A percentile compares a stretch with the other conserved stretches of the same genome.
These are phyloP conservation scores for Serendipita vermifera DNA, from an alignment of 768 basidiomycete genomes.

Conservation along the genomic window DNA sequence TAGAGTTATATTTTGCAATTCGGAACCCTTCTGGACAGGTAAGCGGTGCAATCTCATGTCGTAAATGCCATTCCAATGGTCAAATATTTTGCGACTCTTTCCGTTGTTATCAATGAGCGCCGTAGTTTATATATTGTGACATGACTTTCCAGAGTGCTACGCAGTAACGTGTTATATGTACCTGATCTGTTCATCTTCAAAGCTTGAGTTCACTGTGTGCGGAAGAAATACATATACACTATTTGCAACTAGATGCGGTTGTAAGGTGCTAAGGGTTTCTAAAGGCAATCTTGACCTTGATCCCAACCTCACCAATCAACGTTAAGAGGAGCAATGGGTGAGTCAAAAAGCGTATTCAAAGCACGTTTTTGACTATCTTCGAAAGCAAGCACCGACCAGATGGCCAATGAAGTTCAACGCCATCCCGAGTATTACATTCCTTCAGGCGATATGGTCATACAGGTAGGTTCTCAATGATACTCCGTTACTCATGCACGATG, in stretches of 20 bases:
- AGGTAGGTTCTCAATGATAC: neutral
- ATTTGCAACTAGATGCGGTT: neutral
- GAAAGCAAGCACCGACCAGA: neutral
- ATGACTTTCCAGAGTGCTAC: too few relatives aligned
- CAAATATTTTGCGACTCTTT: too few relatives aligned
- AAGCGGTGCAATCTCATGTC: too few relatives aligned
- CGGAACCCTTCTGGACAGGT: too few relatives aligned
- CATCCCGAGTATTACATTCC: neutral
- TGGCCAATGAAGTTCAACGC: neutral
- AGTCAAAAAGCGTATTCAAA: neutral
- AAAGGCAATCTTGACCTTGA: neutral
- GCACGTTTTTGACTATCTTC: neutral
- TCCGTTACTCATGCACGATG: neutral
- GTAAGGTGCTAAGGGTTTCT: neutral
- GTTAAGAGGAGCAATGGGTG: neutral
- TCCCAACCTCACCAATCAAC: too few relatives aligned
- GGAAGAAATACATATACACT: neutral
- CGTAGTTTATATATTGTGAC: too few relatives aligned
- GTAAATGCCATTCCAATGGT: too few relatives aligned
- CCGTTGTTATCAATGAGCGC: too few relatives aligned
- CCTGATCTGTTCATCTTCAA: too few relatives aligned
- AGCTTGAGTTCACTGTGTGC: too few relatives aligned
- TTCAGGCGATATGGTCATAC: neutral
- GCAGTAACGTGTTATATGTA: too few relatives aligned
- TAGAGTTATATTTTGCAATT: too few relatives aligned